Base-by-base conservation (phyloP, 352 stramenopile species). In the Thalassiosira hispida region DNA sequence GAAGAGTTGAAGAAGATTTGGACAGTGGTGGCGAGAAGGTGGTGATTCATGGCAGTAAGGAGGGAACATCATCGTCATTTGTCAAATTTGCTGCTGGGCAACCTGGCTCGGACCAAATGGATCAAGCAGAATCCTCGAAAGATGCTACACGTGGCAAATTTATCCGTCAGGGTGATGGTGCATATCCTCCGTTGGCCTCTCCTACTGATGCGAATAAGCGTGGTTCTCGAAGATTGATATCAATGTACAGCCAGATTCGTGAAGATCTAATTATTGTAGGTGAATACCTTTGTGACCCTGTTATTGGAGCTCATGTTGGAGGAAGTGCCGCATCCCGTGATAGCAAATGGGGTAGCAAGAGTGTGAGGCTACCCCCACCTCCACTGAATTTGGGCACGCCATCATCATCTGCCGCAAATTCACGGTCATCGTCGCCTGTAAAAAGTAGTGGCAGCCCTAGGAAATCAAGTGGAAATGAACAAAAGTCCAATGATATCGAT, bases 271-370 rank as follows among this genome's bases (percentile, higher is more conserved):
- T 77, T 1, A 74, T 77, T 52, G 77, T 85, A 16, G 72, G 72
- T 3, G 71, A 80, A 49, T 79, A 85, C 62, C 55, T 85, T 9
- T 80, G 71, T 22, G 77, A 85, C 57, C 64, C 70, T 42, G 53
- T 85, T 8, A 27, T 85, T 35, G 75, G 75, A 57, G 25, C 63
- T 61, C 35, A 35, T 62, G 20, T 29, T 31, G 22, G 29, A 20
- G 35, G 47, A 35, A 23, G 14, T 40, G 1, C 16, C 35, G n/a
- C 38, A 38, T 52, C 18, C 35, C 9, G 29, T 22, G 16, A 44
- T 18, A 61, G 38, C 18, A 66, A 42, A 35, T 44, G 22, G 22
- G 27, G 52, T 20, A 42, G 12, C 52, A 23, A 47, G n/a, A 20
- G 1, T 20, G 18, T 20, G 27, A 61, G 27, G 27, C n/a, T 61